Evolutionary conservation across 2,329 filamentous ascomycete species (phyloP), one percentile per base, ranked within the genome.

Genomic region (Fusarium decemcellulare): DNA sequence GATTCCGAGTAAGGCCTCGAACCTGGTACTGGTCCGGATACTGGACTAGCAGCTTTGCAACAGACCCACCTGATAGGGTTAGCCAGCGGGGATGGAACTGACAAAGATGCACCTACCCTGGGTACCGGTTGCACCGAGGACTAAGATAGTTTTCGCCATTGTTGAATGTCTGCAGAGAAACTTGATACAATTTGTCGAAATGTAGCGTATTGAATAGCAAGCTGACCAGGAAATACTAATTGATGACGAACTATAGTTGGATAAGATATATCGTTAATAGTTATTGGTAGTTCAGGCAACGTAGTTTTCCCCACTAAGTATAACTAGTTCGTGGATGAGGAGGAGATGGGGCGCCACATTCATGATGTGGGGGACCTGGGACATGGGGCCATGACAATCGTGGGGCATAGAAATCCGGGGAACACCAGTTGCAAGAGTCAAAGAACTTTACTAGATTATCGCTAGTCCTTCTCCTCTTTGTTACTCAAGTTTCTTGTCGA

Each of bases 91-190:
- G 10, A 8, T 16, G 9, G 10, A 16, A 8, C 18, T 5, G 46
- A 8, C 14, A 14, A 3, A 5, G 15, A 14, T 34, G n/a, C n/a
- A n/a, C 55, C 36, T 18, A 66, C 63, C 63, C 15, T 66, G 63
- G 8, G 63, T 66, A n/a, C 63, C 63, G 10, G 63, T 66, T 32
- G 63, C 63, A 23, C 63, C 63, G n/a, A 66, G 61, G 6, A 66
- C 60, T 14, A 66, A 34, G 10, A 64, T 18, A 18, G 63, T 66
- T 40, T 64, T 64, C 8, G 55, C 10, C 63, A 66, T 66, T 2
- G 14, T 16, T 55, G 37, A 37, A 44, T 18, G 11, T 9, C 8
- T 36, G 2, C 12, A 40, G 14, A 29, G 16, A 30, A 3, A 10
- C 36, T 37, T 39, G 8, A 14, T 34, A 7, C 4, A 34, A 34